Evolutionary conservation across 176 grass and related monocot genomes (phyloP).

Genomic region (Elaeis guineensis): DNA sequence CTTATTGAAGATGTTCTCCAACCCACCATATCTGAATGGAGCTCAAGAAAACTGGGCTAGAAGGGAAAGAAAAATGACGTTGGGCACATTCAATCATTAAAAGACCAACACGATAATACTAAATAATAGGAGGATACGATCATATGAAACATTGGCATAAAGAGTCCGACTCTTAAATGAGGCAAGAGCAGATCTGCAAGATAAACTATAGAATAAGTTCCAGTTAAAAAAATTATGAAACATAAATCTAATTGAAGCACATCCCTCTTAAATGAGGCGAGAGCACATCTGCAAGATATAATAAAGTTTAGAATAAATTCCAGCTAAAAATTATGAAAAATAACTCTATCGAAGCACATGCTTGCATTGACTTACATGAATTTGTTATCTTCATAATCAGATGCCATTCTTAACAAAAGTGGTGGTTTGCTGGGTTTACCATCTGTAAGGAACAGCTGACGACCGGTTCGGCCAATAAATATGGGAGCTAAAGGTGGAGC

Average conservation of each 20-base stretch:
- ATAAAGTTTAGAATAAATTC: too few species aligned
- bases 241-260: too few species aligned
- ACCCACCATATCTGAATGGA: slow-evolving; percentile 70
- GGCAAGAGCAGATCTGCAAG: slow-evolving; percentile 55
- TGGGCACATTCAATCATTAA: too few species aligned
- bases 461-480: slow-evolving; percentile 59
- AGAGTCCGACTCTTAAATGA: slow-evolving; percentile 56
- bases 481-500: slow-evolving; percentile 70
- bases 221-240: too few species aligned
- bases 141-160: slow-evolving; percentile 88
- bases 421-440: slow-evolving; percentile 61
- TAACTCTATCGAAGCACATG: background rate
- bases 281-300: slow-evolving; percentile 42
- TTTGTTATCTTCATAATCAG: slow-evolving; percentile 50
- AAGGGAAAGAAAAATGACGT: slow-evolving; percentile 5
- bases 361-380: slow-evolving; percentile 42
- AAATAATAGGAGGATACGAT: slow-evolving; percentile 57
- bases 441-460: slow-evolving; percentile 77
- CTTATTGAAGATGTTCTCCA: slow-evolving; percentile 90
- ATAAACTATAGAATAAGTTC: background rate
- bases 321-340: background rate
- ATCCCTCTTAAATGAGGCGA: slow-evolving; percentile 52
- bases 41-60: slow-evolving; percentile 39
- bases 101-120: too few species aligned
- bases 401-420: slow-evolving; percentile 69